Evolutionary conservation across 176 grass and related monocot genomes (phyloP).

Genomic region (Dactylis glomerata): DNA sequence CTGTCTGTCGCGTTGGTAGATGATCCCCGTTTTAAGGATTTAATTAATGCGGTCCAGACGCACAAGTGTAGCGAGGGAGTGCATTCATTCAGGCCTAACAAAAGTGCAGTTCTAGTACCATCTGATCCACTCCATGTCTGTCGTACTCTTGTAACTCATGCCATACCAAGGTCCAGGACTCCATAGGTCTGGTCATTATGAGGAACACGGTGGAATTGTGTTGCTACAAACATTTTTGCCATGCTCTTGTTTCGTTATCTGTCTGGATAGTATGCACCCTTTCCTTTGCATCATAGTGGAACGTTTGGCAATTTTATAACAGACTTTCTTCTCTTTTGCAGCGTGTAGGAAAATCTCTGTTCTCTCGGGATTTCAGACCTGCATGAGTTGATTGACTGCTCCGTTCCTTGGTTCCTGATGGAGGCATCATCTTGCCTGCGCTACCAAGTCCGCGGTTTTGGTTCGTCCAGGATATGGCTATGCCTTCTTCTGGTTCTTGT

Average conservation of each 20-base stretch:
- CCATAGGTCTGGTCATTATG: not conserved
- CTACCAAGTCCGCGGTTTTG: not conserved
- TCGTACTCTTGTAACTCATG: not conserved
- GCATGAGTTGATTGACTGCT: constrained; percentile 32
- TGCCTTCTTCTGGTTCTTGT: constrained; percentile 56
- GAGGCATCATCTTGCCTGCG: constrained; percentile 42
- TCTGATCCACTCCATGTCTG: not conserved
- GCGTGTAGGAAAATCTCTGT: not conserved
- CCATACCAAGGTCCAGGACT: not conserved
- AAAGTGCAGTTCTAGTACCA: not conserved
- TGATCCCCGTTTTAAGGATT: not conserved
- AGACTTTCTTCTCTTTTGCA: constrained; percentile 6
- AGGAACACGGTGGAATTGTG: not conserved
- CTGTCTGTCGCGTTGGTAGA: not conserved
- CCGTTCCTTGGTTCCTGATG: constrained; percentile 43
- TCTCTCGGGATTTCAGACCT: constrained; percentile 1
- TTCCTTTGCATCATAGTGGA: not conserved
- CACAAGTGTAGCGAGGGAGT: not conserved
- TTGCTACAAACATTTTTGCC: not conserved
- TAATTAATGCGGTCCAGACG: not conserved
- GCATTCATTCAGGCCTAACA: not conserved
- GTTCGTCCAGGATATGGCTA: constrained; percentile 33
- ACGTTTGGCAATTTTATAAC: not conserved
- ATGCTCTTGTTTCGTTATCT: not conserved
- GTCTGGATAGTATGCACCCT: not conserved